A percentile compares a stretch with the other conserved stretches of the same genome.
Evolutionary conservation across 1,284 basidiomycete genomes (phyloP).

Genomic region (Sphaerobolus stellatus): DNA sequence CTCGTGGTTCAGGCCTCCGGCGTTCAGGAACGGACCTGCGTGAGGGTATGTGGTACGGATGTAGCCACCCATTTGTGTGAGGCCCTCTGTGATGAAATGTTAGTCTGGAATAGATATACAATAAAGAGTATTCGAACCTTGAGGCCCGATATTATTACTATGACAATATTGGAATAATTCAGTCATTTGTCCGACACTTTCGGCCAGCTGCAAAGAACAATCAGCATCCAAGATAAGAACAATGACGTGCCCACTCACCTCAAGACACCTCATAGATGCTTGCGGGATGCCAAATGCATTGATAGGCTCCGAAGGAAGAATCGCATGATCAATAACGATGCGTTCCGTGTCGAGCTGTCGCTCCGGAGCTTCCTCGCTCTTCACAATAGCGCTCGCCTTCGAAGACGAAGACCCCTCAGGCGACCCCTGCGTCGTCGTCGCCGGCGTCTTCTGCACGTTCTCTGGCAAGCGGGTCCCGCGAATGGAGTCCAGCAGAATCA

Average conservation of each 20-base stretch:
- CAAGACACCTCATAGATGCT: conserved; percentile 80
- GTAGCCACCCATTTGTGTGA: too few species aligned
- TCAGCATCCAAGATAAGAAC: conserved; percentile 4
- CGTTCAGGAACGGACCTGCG: too few species aligned
- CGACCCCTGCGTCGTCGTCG: conserved; percentile 34
- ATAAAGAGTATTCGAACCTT: conserved; percentile 46
- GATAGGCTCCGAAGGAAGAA: conserved; percentile 72
- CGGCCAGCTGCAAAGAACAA: conserved; percentile 53
- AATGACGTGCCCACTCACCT: conserved; percentile 45
- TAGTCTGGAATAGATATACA: too few species aligned
- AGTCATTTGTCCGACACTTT: conserved; percentile 72
- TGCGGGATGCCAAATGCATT: conserved; percentile 83
- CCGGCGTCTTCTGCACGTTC: conserved; percentile 36
- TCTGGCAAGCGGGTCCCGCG: conserved; percentile 40
- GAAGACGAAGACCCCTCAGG: conserved; percentile 7
- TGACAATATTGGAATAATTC: conserved; percentile 69
- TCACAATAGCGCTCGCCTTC: neutral
- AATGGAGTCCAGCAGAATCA: conserved; percentile 60
- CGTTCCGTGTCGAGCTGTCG: conserved; percentile 8
- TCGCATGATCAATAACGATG: conserved; percentile 53
- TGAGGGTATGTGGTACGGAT: too few species aligned
- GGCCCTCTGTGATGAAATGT: too few species aligned
- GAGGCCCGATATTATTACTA: conserved; percentile 53
- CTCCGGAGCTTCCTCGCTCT: conserved; percentile 1
- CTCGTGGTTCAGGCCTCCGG: too few species aligned